Evolutionary conservation across 2,329 filamentous ascomycete genomes (phyloP).

Genomic region (Dendryphion nanum): DNA sequence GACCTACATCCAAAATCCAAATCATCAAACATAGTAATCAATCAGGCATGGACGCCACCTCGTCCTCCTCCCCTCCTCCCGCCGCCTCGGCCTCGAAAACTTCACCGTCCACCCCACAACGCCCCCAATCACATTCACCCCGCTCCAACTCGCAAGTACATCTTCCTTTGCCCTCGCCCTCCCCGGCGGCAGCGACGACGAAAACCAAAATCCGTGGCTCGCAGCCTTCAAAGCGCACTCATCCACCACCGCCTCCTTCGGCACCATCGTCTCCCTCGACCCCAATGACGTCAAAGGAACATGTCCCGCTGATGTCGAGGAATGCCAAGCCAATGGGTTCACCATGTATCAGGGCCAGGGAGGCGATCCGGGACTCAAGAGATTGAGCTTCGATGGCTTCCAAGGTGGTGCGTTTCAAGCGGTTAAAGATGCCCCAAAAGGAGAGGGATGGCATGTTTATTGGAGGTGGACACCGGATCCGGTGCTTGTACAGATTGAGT

Average conservation of each 20-base stretch:
- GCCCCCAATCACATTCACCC: constrained; percentile 11
- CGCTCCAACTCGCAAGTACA: constrained; percentile 8
- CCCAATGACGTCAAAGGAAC: not conserved
- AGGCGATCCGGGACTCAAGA: constrained; percentile 1
- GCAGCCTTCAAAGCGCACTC: constrained; percentile 7
- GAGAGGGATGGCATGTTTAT: constrained; percentile 20
- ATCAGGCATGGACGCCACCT: constrained; percentile 15
- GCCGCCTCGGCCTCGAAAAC: constrained; percentile 22
- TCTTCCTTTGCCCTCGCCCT: constrained; percentile 14
- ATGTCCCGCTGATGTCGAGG: constrained; percentile 3
- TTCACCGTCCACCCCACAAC: constrained; percentile 20
- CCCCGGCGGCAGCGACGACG: constrained; percentile 8
- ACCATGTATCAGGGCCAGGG: not conserved
- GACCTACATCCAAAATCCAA: too few relatives aligned
- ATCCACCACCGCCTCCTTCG: constrained; percentile 3
- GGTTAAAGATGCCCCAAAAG: constrained; percentile 13
- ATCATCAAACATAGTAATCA: too few relatives aligned
- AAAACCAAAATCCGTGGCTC: constrained; percentile 11
- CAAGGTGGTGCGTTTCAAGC: constrained; percentile 12
- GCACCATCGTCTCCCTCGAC: constrained; percentile 5
- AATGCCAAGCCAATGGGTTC: constrained; percentile 15
- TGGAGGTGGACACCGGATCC: constrained; percentile 9
- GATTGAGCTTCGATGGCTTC: constrained; percentile 13
- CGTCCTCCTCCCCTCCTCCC: constrained; percentile 12
- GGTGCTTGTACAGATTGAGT: not conserved